Evolutionary conservation across 306 rosid species (phyloP), one percentile per base, ranked within the genome.

Genomic region (Comarum palustre): DNA sequence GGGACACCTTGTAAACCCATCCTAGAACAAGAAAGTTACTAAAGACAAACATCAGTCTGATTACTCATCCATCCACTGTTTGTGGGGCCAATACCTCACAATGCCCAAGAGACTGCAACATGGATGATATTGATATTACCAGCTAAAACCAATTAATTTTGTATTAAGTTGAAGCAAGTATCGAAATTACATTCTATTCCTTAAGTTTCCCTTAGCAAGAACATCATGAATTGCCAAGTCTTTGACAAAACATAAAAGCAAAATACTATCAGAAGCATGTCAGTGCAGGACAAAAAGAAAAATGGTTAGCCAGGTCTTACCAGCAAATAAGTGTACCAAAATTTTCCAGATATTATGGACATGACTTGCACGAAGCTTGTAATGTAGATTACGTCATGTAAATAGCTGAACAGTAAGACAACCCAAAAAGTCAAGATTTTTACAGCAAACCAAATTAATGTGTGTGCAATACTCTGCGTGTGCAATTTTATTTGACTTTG

Each of bases 301-400:
- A 66, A 61, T 34, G 41, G 38, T 31, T 63, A 52, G 71, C 38
- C 19, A 71, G 75, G 68, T 61, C 90, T 86, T 84, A 94, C 97
- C 96, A 86, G 86, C 73, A 94, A 83, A 87, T 88, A 89, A 10
- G 86, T 86, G 82, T 84, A 91, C 96, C 95, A 94, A 75, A 94
- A 91, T 71, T 86, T 94, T 77, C 89, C 99, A 19, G 99, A 94
- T 83, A 94, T 62, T 78, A 94, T 86, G 79, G 99, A 94, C 83
- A 83, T 80, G 59, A 94, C 76, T 88, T 94, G 99, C 77, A 94
- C 99, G 50, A 94, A 91, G 91, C 96, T 77, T 66, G 99, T 90
- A 68, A 94, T 94, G 85, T 92, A 92, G 78, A 92, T 88, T 75
- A 92, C 82, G 77, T 92, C 97, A 55, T 90, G 97, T 65, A 92